Evolutionary conservation across 192 early-diverging fungal genomes (phyloP), one percentile per base, ranked within the genome.

Genomic region (Entomortierella chlamydospora): DNA sequence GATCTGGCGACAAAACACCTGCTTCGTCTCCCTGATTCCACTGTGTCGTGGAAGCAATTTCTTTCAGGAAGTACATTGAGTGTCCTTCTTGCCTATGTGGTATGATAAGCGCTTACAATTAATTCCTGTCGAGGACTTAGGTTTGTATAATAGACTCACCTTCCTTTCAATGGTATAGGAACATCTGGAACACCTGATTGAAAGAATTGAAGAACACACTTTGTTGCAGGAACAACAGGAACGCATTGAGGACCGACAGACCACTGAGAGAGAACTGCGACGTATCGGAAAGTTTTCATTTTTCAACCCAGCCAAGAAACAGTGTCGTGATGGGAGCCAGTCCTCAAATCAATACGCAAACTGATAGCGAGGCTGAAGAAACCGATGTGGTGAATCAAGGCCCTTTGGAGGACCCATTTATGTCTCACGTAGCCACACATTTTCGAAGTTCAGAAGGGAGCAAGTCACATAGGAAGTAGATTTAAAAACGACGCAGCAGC

Each of bases 1-100:
- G 68, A 61, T 31, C 58, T 70, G 17, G 64, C 68, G 10, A 70
- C 68, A 22, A 68, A 70, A 33, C 68, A 70, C n/a, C 28, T 61
- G 58, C 68, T 70, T 23, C 58, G 68, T 18, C 68, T 70, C 23
- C 68, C 68, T 18, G 50, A 61, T 57, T 70, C 68, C 26, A 0
- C 67, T 42, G 64, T 53, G 23, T 57, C 64, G 10, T 67, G 64
- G 64, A 67, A 67, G 29, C 54, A 41, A 23, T 67, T 67, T 39
- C 54, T 67, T 4, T 29, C 15, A 11, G 64, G 64, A 67, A 57
- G 29, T 34, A 67, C 64, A 23, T 22, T 67, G 54, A 55, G 55
- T 29, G 54, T 57, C 43, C 41, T 67, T 15, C 22, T 67, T 33
- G 64, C 64, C 17, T 67, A 57, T 28, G 64, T 67, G 64, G 64